phyloP scores from a whole-genome alignment of 805 yeast species.

The Candida ascalaphidarum region DNA sequence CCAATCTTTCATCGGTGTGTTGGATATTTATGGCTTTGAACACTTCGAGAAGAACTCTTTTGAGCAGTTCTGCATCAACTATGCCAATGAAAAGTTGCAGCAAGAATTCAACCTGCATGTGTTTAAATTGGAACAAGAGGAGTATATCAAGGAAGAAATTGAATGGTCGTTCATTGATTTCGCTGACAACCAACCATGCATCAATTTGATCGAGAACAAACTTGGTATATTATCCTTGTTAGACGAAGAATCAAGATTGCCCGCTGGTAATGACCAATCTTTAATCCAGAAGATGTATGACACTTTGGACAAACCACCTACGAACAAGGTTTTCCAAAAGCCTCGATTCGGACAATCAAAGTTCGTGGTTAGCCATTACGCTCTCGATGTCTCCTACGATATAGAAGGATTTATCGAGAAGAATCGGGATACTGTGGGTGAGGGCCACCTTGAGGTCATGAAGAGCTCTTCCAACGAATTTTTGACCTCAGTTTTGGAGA shows the following conservation, averaged over 20 bases:
- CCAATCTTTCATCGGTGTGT: conserved; percentile 81
- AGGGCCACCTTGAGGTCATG: conserved; percentile 84
- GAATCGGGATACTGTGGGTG: conserved; percentile 95
- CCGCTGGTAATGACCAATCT: conserved; percentile 86
- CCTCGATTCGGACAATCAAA: conserved; percentile 92
- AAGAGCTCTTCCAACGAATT: conserved; percentile 60
- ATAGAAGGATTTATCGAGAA: conserved; percentile 93
- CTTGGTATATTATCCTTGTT: conserved; percentile 80
- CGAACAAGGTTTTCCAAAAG: conserved; percentile 71
- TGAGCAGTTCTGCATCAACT: conserved; percentile 95
- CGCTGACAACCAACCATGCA: conserved; percentile 95
- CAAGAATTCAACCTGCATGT: conserved; percentile 97
- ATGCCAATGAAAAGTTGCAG: conserved; percentile 93
- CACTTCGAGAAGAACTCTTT: conserved; percentile 91
- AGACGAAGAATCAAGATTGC: conserved; percentile 93
- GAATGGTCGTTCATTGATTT: conserved; percentile 97
- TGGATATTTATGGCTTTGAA: conserved; percentile 96
- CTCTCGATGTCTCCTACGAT: conserved; percentile 87
- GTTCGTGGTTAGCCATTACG: conserved; percentile 88
- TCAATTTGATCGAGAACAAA: conserved; percentile 80
- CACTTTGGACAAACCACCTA: conserved; percentile 71
- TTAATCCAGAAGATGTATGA: conserved; percentile 89
- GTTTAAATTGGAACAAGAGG: conserved; percentile 94
- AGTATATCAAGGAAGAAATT: conserved; percentile 83
- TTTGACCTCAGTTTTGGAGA: conserved; percentile 54